A percentile compares a stretch with the other conserved stretches of the same genome.
phyloP scores from a whole-genome alignment of 345 rosid genomes.

The Erucastrum elatum region DNA sequence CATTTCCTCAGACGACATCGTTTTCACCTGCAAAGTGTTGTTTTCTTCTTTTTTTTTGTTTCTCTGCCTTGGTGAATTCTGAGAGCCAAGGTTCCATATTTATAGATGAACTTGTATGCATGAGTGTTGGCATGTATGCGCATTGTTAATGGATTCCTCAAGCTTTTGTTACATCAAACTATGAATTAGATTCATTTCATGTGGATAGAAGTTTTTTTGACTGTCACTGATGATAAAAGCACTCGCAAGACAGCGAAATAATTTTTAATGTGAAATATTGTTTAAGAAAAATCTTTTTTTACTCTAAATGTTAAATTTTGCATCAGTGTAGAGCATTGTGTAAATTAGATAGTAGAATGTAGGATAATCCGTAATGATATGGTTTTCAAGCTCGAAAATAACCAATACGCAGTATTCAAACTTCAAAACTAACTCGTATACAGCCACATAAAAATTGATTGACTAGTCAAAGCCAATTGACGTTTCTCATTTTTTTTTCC shows the following conservation, averaged over 20 bases:
- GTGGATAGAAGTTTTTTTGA: not conserved
- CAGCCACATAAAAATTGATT: no score
- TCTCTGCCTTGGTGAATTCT: slow-evolving; percentile 4
- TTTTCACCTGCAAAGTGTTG: not conserved
- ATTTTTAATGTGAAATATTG: not conserved
- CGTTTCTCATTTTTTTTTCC: no score
- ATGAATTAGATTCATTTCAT: slow-evolving; percentile 36
- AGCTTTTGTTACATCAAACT: slow-evolving; percentile 32
- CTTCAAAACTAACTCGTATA: not conserved
- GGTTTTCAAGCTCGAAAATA: not conserved
- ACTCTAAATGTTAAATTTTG: not conserved
- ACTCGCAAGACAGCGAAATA: not conserved
- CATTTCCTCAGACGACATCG: not conserved
- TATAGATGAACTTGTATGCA: slow-evolving; percentile 28
- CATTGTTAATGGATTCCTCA: slow-evolving; percentile 17
- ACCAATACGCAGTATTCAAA: not conserved
- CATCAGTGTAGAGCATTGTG: not conserved
- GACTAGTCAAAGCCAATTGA: no score
- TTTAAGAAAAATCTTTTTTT: not conserved
- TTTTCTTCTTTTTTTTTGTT: not conserved
- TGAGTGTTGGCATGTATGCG: not conserved
- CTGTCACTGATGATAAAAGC: not conserved
- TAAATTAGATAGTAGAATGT: not conserved
- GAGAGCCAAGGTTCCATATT: slow-evolving; percentile 11
- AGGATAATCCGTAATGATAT: not conserved